Evolutionary conservation across 2,329 filamentous ascomycete species (phyloP), one percentile per base, ranked within the genome.

Genomic region (Zymoseptoria pseudotritici): DNA sequence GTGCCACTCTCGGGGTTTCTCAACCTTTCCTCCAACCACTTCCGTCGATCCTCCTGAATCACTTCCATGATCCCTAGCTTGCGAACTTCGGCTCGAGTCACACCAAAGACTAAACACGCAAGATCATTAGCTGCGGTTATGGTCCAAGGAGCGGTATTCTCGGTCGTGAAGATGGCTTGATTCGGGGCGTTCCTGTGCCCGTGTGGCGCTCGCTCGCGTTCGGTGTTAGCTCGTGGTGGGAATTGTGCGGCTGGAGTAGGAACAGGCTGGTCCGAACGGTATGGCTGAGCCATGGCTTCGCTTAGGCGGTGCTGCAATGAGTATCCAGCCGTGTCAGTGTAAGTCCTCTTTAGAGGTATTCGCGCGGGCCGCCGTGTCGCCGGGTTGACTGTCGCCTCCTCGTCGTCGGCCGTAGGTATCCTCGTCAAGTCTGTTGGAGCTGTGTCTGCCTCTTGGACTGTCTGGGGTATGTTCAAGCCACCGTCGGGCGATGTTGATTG

Each of bases 111-210:
- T 51, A 99, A 80, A 75, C 94, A 99, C 19, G 94, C 94, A 54
- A 99, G 80, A 72, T 99, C 94, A 72, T 99, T 99, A 55, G 94
- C 94, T 2, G 94, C 90, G 57, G 97, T 83, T 61, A 99, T 97
- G 0, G 93, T 99, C 89, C 91, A 99, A 2, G 93, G 94, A 8
- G 90, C 84, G 64, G 88, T 86, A 13, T 89, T 83, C 74, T 96
- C 90, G n/a, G 94, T 99, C 7, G 93, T 95, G 73, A 99, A 99
- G 59, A 99, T 97, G 57, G 94, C 94, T 74, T 99, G 94, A 4
- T 93, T 90, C 86, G 91, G 96, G 73, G 94, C 86, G 69, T 90
- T 94, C 60, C 90, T 89, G 75, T 97, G 92, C 8, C 89, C 89
- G 74, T 97, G 93, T n/a, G 79, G 78, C 46, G 76, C 77, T 49